These are phyloP conservation scores for Phytopythium vexans DNA, from an alignment of 352 stramenopile genomes.

Conservation along the genomic window DNA sequence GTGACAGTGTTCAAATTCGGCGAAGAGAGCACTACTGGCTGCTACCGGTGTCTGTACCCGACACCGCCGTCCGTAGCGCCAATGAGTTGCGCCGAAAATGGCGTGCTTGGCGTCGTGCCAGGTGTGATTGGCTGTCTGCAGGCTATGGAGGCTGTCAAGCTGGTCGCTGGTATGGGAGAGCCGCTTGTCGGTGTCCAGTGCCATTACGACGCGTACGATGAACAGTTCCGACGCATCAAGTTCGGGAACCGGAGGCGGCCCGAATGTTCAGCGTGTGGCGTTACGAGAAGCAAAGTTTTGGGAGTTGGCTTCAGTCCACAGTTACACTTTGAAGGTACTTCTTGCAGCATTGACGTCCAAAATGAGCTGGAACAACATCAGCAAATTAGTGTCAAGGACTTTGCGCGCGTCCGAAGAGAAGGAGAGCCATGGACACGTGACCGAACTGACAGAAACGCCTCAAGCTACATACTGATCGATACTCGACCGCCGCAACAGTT, in stretches of 20 bases:
- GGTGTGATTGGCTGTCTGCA: conserved; percentile 94
- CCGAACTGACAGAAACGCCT: neutral
- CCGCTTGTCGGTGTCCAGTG: conserved; percentile 61
- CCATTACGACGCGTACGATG: conserved; percentile 79
- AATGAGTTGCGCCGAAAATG: conserved; percentile 93
- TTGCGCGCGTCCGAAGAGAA: conserved; percentile 26
- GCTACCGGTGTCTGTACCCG: conserved; percentile 98
- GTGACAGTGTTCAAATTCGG: conserved; percentile 94
- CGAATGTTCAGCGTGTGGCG: conserved; percentile 37
- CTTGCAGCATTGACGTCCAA: conserved; percentile 5
- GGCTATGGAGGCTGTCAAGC: conserved; percentile 92
- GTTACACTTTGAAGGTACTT: conserved; percentile 12
- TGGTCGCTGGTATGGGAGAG: conserved; percentile 71
- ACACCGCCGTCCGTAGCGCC: conserved; percentile 53
- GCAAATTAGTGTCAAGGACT: conserved; percentile 32
- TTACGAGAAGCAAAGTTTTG: neutral
- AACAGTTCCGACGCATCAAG: conserved; percentile 65
- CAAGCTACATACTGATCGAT: conserved; percentile 55
- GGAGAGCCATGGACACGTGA: neutral
- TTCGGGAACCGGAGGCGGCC: conserved; percentile 31
- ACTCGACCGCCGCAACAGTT: conserved; percentile 56
- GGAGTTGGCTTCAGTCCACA: conserved; percentile 3
- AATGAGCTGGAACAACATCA: conserved; percentile 23
- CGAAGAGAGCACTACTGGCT: conserved; percentile 43
- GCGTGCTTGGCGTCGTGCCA: conserved; percentile 94